Base-by-base conservation (phyloP, 257 asterid species). In the Solanum megistacrolobum region DNA sequence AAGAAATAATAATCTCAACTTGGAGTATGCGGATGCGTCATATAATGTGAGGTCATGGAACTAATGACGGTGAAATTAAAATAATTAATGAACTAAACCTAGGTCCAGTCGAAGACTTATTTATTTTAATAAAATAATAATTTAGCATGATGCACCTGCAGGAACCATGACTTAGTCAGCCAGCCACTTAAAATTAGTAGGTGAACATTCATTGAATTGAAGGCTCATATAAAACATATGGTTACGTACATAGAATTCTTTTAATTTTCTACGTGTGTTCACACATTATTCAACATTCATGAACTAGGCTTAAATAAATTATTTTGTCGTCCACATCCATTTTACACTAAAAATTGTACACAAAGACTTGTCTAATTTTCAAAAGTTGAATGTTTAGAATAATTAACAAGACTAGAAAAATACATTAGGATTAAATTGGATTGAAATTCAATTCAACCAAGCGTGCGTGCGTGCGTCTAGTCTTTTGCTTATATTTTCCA, bases 151-250 rank as follows among this genome's bases (percentile, higher is more conserved):
- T n/a, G 72, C 55, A 75, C 23, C 83, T 25, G 72, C 72, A 76
- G 62, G 84, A 39, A 39, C 62, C 85, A 79, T 14, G 65, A 79
- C 43, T 31, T 10, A 21, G 82, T 74, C 82, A 74, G 14, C 39
- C 5, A 21, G 27, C 82, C 82, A 35, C 48, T 20, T 3, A 73
- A 9, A 73, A 34, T 35, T 4, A 85, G 90, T 83, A 39, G 90
- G 82, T 88, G 85, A 55, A 76, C 86, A 58, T 87, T 88, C 90
- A 84, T 88, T 88, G 82, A 74, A 74, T 88, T 87, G 88, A 90
- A 88, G 38, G 13, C 25, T 78, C 65, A 41, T 79, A 43, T 43
- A 43, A 46, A 27, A 65, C 35, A 76, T 43, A 41, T 79, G 85
- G 85, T 48, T 81, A 81, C 85, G 85, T 81, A 46, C 69, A 18